Conservation (phyloP, 2,329 filamentous ascomycete species). For the Scleromitrula shiraiana region DNA sequence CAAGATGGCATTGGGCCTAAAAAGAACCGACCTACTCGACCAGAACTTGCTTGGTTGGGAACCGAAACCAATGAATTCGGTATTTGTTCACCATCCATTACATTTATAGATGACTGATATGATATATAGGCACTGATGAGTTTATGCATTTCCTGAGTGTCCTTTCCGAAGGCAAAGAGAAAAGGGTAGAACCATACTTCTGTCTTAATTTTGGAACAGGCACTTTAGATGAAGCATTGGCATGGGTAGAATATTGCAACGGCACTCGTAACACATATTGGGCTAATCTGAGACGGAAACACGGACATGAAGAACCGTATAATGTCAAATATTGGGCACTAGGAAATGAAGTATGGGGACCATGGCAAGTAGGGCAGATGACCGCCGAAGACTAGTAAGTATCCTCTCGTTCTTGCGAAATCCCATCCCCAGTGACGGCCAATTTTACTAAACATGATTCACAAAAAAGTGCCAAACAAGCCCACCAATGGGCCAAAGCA, state of each 20-base stretch:
- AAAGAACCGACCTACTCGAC: constrained; percentile 55
- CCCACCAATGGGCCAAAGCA: constrained; percentile 50
- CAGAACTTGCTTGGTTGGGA: constrained; percentile 71
- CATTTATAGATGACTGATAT: not conserved
- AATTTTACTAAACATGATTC: not conserved
- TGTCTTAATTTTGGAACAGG: constrained; percentile 77
- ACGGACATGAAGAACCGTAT: constrained; percentile 71
- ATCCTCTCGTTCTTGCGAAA: not conserved
- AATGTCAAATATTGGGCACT: constrained; percentile 81
- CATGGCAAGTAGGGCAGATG: constrained; percentile 46
- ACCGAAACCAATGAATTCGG: constrained; percentile 73
- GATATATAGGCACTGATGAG: constrained; percentile 54
- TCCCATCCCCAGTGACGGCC: not conserved
- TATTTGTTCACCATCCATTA: not conserved
- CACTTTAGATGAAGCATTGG: constrained; percentile 48
- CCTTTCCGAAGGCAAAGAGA: constrained; percentile 51
- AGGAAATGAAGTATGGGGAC: constrained; percentile 55
- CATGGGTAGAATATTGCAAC: constrained; percentile 85
- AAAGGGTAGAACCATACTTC: constrained; percentile 68
- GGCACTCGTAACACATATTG: constrained; percentile 70
- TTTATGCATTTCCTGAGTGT: constrained; percentile 74
- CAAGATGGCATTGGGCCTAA: constrained; percentile 69
- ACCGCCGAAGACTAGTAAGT: constrained; percentile 43
- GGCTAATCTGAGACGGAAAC: constrained; percentile 68
- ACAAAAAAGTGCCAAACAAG: constrained; percentile 37